phyloP scores from a whole-genome alignment of 2,329 filamentous ascomycete species.

The Hypoxylon sp. region DNA sequence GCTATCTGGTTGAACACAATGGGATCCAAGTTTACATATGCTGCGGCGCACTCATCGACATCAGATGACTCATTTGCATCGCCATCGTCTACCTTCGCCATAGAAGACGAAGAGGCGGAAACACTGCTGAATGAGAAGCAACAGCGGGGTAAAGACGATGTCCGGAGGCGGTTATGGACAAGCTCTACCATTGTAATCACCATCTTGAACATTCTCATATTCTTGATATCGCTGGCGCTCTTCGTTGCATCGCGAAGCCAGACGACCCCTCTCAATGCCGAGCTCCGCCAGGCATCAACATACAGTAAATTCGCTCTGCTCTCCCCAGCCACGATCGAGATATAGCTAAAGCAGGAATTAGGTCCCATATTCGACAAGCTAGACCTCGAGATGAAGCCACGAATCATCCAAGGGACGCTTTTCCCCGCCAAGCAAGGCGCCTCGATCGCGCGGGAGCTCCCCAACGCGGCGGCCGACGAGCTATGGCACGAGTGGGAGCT shows the following conservation, averaged over 20 bases:
- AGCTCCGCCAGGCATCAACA: conserved; percentile 32
- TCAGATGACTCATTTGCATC: conserved; percentile 4
- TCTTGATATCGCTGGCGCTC: conserved; percentile 24
- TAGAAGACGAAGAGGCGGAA: conserved; percentile 23
- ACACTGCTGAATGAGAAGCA: conserved; percentile 17
- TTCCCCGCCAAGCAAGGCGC: conserved; percentile 41
- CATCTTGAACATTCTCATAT: conserved; percentile 19
- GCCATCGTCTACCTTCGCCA: conserved; percentile 11
- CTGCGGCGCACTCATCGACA: not conserved
- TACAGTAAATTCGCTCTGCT: conserved; percentile 20
- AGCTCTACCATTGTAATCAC: conserved; percentile 13
- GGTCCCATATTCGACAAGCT: conserved; percentile 42
- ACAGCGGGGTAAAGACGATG: not conserved
- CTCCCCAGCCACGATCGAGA: not conserved
- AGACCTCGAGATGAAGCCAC: conserved; percentile 38
- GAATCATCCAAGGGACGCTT: conserved; percentile 44
- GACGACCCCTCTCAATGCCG: conserved; percentile 18
- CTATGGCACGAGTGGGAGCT: conserved; percentile 50
- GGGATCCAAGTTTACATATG: conserved; percentile 6
- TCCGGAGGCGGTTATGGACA: not conserved
- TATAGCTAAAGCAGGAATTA: conserved; percentile 14
- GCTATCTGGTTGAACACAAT: conserved; percentile 4
- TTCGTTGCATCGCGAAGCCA: conserved; percentile 17
- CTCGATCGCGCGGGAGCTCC: conserved; percentile 47
- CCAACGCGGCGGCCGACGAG: conserved; percentile 47